Conservation (phyloP, 331 rosid genomes). For the Quercus phellos region DNA sequence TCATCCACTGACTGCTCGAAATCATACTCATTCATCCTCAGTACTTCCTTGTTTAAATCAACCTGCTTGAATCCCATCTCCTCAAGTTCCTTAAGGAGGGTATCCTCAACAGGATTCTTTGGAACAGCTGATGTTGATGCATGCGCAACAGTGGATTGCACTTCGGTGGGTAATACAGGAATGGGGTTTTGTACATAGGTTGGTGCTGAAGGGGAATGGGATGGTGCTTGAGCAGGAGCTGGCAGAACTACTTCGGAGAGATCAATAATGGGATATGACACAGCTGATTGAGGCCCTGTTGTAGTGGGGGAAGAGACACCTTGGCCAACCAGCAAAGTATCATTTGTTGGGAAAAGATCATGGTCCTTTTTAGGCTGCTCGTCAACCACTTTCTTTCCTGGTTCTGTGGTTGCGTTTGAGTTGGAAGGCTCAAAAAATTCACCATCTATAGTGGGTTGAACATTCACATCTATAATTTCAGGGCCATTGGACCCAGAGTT, state of each 20-base stretch:
- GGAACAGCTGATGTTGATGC: slow-evolving; percentile 28
- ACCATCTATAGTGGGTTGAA: slow-evolving; percentile 31
- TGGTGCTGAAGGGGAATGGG: slow-evolving; percentile 5
- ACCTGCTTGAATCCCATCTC: slow-evolving; percentile 79
- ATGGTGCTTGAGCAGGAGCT: slow-evolving; percentile 10
- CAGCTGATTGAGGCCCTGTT: slow-evolving; percentile 20
- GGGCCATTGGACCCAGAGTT: slow-evolving; percentile 21
- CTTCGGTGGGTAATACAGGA: background rate
- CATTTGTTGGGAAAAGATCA: slow-evolving; percentile 20
- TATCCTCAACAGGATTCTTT: slow-evolving; percentile 37
- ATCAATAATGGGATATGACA: slow-evolving; percentile 39
- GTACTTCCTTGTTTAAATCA: slow-evolving; percentile 69
- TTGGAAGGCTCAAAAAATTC: slow-evolving; percentile 10
- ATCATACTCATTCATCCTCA: slow-evolving; percentile 62
- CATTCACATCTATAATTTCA: slow-evolving; percentile 39
- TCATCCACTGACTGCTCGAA: slow-evolving; percentile 68
- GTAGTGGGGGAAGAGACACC: slow-evolving; percentile 24
- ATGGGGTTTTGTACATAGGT: background rate
- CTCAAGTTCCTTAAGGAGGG: slow-evolving; percentile 72
- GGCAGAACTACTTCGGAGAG: slow-evolving; percentile 11
- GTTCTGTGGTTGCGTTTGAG: slow-evolving; percentile 16
- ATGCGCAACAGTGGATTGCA: slow-evolving; percentile 17
- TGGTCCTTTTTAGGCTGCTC: slow-evolving; percentile 24
- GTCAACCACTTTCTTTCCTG: slow-evolving; percentile 22
- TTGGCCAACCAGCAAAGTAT: slow-evolving; percentile 25